Conservation (phyloP, 1,284 basidiomycete genomes). For the Amylostereum areolatum region DNA sequence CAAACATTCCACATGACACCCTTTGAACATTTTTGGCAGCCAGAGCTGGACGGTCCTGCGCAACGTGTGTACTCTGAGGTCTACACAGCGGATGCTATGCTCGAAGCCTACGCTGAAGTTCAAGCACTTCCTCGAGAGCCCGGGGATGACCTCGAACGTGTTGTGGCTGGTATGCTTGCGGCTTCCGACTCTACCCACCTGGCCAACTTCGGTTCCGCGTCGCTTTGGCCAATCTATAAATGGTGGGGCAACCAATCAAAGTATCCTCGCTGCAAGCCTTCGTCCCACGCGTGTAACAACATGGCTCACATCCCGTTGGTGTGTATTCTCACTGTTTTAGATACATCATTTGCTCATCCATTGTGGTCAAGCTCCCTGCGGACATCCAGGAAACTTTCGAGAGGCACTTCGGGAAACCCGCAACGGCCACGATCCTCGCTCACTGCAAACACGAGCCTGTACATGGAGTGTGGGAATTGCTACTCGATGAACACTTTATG, state of each 20-base stretch:
- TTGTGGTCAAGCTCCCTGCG: too few species aligned
- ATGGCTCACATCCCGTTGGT: conserved; percentile 28
- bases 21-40: conserved; percentile 8
- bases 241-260: conserved; percentile 31
- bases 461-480: conserved; percentile 15
- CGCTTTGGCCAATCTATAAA: conserved; percentile 32
- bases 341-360: too few species aligned
- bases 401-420: too few species aligned
- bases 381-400: too few species aligned
- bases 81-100: conserved; percentile 12
- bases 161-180: conserved; percentile 24
- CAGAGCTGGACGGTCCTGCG: too few species aligned
- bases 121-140: conserved; percentile 12
- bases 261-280: conserved; percentile 21
- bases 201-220: conserved; percentile 25
- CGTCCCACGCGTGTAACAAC: conserved; percentile 23
- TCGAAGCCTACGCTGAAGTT: conserved; percentile 17
- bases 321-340: conserved; percentile 5
- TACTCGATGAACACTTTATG: conserved; percentile 18
- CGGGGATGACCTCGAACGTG: conserved; percentile 14
- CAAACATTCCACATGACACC: conserved; percentile 9
- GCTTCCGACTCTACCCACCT: conserved; percentile 33
- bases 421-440: conserved; percentile 6
- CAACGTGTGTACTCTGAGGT: conserved; percentile 4
- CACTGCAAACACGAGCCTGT: conserved; percentile 17